These are phyloP conservation scores for Trichoderma virens DNA, from an alignment of 495 filamentous ascomycete species.

Conservation along the genomic window DNA sequence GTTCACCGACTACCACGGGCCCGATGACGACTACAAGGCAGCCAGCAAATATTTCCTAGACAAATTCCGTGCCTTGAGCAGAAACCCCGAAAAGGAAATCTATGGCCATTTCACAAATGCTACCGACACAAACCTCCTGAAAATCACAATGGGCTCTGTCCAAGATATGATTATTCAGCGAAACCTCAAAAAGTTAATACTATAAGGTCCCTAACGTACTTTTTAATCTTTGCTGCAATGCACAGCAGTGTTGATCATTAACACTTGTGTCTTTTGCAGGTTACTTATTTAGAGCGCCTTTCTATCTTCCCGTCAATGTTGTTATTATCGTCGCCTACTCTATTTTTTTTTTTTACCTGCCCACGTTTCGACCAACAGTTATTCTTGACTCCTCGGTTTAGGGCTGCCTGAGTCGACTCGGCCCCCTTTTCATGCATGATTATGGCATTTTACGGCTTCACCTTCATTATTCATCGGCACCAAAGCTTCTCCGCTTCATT, in stretches of 20 bases:
- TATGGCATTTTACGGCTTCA: conserved; percentile 3
- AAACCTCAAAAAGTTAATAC: conserved; percentile 88
- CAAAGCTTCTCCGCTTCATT: neutral
- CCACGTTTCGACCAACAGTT: neutral
- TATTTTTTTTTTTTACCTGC: neutral
- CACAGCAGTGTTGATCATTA: neutral
- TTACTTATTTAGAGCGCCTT: neutral
- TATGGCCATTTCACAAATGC: conserved; percentile 94
- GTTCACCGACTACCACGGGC: conserved; percentile 80
- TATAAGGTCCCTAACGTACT: conserved; percentile 46
- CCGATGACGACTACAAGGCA: conserved; percentile 43
- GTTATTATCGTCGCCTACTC: neutral
- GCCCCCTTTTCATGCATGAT: conserved; percentile 2
- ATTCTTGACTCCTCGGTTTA: neutral
- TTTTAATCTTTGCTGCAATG: neutral
- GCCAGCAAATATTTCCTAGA: conserved; percentile 82
- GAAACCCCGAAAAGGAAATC: conserved; percentile 78
- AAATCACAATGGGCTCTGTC: conserved; percentile 94
- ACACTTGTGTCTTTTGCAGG: neutral
- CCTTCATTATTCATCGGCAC: neutral
- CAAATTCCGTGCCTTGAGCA: conserved; percentile 80
- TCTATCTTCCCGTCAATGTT: neutral
- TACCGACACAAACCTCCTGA: conserved; percentile 89
- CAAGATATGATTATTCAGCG: conserved; percentile 99
- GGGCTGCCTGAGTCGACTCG: conserved; percentile 18